Conservation (phyloP, 169 alveolate genomes). For the Plasmodium gaboni region DNA sequence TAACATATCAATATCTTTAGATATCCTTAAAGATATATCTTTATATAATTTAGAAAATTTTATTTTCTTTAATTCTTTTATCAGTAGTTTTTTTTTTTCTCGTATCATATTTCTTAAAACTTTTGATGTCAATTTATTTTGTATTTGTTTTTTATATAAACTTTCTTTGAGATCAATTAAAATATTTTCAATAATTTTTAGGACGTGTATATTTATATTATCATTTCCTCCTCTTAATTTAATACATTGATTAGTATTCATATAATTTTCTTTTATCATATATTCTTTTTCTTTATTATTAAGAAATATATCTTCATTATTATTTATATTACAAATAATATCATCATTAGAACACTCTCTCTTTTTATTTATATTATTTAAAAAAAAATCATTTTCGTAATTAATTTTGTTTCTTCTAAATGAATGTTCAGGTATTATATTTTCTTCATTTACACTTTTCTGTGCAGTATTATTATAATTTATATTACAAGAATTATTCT, state of each 20-base stretch:
- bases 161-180: constrained; percentile 26
- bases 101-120: constrained; percentile 20
- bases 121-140: not conserved
- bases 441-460: too few relatives aligned
- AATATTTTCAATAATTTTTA: constrained; percentile 35
- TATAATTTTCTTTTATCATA: too few relatives aligned
- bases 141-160: constrained; percentile 17
- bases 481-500: not conserved
- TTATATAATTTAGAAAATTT: constrained; percentile 55
- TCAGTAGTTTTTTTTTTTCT: constrained; percentile 35
- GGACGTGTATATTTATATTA: constrained; percentile 1
- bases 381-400: too few relatives aligned
- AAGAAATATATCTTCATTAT: too few relatives aligned
- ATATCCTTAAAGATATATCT: constrained; percentile 39
- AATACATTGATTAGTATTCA: too few relatives aligned
- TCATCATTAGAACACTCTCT: not conserved
- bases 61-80: constrained; percentile 48
- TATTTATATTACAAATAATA: not conserved
- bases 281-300: too few relatives aligned
- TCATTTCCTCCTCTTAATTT: constrained; percentile 6
- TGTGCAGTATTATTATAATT: not conserved
- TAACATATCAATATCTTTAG: constrained; percentile 46
- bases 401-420: not conserved
- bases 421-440: too few relatives aligned
- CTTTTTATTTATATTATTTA: not conserved